Percentiles rank a stretch among this genome's conserved stretches.
Evolutionary conservation across 805 yeast genomes (phyloP).

Genomic region (Candida montana): DNA sequence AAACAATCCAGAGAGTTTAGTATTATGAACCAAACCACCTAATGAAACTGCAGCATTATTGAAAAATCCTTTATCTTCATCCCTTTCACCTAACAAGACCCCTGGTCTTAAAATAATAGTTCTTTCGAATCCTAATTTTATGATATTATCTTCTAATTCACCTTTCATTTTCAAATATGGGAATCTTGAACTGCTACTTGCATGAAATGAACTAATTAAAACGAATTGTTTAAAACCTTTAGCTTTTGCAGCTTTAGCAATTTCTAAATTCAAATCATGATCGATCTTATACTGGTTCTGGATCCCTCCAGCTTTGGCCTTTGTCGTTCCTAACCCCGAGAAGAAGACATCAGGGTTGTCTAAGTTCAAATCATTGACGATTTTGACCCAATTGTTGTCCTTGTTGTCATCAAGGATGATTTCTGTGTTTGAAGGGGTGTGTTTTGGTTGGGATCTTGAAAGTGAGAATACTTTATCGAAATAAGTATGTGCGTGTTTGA

Average conservation of each 20-base stretch:
- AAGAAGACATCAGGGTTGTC: slow-evolving; percentile 35
- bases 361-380: slow-evolving; percentile 24
- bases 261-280: slow-evolving; percentile 59
- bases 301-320: slow-evolving; percentile 65
- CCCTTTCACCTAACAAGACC: slow-evolving; percentile 58
- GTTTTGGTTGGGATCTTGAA: slow-evolving; percentile 37
- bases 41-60: slow-evolving; percentile 29
- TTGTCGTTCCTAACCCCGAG: slow-evolving; percentile 73
- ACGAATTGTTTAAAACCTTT: slow-evolving; percentile 66
- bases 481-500: slow-evolving; percentile 37
- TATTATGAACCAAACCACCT: slow-evolving; percentile 25
- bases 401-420: slow-evolving; percentile 42
- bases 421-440: slow-evolving; percentile 14
- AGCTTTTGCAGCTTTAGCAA: slow-evolving; percentile 70
- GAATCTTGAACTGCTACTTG: slow-evolving; percentile 49
- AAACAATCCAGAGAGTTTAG: slow-evolving; percentile 27
- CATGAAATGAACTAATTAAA: slow-evolving; percentile 62
- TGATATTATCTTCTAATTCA: slow-evolving; percentile 62
- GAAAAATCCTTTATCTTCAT: slow-evolving; percentile 32
- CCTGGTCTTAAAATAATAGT: slow-evolving; percentile 81
- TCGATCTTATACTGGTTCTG: slow-evolving; percentile 69
- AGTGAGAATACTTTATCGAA: slow-evolving; percentile 42
- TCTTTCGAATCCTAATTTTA: slow-evolving; percentile 57
- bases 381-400: slow-evolving; percentile 41
- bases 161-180: slow-evolving; percentile 70